These are phyloP conservation scores for Discostella pseudostelligera DNA, from an alignment of 108 stramenopile species.

Conservation along the genomic window DNA sequence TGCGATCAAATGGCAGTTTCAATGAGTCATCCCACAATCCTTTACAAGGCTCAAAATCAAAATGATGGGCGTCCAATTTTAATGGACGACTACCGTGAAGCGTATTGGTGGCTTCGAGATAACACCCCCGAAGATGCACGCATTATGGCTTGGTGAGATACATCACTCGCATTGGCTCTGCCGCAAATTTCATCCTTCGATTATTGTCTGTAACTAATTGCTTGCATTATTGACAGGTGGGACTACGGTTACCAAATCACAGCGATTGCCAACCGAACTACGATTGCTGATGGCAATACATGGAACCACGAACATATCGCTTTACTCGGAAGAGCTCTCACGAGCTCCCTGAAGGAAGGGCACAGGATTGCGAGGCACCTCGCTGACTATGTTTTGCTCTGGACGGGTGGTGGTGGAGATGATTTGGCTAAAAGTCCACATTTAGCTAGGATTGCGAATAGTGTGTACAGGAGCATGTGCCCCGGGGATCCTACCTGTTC, in stretches of 20 bases:
- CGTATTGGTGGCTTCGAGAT: conserved; percentile 96
- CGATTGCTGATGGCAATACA: conserved; percentile 98
- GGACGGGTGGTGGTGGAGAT: conserved; percentile 96
- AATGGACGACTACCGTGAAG: conserved; percentile 98
- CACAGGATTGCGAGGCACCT: conserved; percentile 93
- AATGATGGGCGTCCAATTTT: conserved; percentile 59
- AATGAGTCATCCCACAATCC: conserved; percentile 89
- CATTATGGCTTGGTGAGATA: conserved; percentile 99
- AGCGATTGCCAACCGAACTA: conserved; percentile 96
- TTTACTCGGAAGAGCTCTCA: conserved; percentile 88
- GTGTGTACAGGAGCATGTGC: conserved; percentile 92
- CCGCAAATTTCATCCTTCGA: too few relatives aligned
- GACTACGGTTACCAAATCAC: conserved; percentile 95
- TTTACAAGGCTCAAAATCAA: conserved; percentile 74
- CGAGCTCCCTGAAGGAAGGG: conserved; percentile 89
- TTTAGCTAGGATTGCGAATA: conserved; percentile 95
- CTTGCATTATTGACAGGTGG: conserved; percentile 99
- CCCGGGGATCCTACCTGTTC: conserved; percentile 89
- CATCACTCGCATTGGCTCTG: too few relatives aligned
- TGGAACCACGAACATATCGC: conserved; percentile 99
- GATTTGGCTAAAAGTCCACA: conserved; percentile 98
- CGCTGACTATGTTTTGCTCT: conserved; percentile 96
- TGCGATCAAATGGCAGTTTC: conserved; percentile 59
- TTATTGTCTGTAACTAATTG: too few relatives aligned
- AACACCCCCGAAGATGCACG: conserved; percentile 96